Percentiles rank a stretch among this genome's conserved stretches.
Evolutionary conservation across 768 basidiomycete species (phyloP).

Genomic region (Infundibulicybe gibba): DNA sequence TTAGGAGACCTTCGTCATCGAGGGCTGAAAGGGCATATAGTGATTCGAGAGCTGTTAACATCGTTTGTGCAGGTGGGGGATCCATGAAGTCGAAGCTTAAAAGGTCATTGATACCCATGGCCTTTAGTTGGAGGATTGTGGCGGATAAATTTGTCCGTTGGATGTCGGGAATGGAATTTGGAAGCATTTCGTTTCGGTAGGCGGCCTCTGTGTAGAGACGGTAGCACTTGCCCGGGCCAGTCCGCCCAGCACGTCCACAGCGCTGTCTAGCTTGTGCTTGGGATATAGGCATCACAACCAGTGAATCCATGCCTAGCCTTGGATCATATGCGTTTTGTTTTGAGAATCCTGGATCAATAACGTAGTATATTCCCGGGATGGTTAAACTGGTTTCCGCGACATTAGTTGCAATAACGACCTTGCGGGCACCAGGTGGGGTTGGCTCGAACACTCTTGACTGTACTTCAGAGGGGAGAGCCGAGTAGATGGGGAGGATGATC

Average conservation of each 20-base stretch:
- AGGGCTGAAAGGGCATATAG: conserved; percentile 94
- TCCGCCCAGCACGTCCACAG: conserved; percentile 94
- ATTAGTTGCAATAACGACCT: conserved; percentile 99
- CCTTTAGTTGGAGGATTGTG: conserved; percentile 94
- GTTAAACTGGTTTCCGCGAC: conserved; percentile 98
- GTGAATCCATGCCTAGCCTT: conserved; percentile 95
- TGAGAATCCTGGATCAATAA: conserved; percentile 97
- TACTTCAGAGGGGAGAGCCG: conserved; percentile 95
- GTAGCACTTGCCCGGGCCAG: conserved; percentile 98
- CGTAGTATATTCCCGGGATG: conserved; percentile 98
- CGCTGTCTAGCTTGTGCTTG: conserved; percentile 97
- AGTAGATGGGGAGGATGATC: conserved; percentile 96
- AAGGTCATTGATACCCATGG: conserved; percentile 98
- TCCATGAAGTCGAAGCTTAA: conserved; percentile 99
- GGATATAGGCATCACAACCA: conserved; percentile 98
- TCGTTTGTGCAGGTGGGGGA: conserved; percentile 93
- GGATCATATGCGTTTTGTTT: conserved; percentile 99
- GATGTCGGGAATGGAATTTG: conserved; percentile 96
- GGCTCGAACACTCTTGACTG: conserved; percentile 98
- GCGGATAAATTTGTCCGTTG: conserved; percentile 90
- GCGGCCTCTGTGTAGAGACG: conserved; percentile 97
- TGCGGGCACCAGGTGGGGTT: conserved; percentile 96
- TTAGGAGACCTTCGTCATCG: conserved; percentile 95
- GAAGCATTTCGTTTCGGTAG: conserved; percentile 98
- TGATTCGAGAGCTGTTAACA: conserved; percentile 93